Evolutionary conservation across 2,329 filamentous ascomycete genomes (phyloP).

Genomic region (Paecilomyces sp.): DNA sequence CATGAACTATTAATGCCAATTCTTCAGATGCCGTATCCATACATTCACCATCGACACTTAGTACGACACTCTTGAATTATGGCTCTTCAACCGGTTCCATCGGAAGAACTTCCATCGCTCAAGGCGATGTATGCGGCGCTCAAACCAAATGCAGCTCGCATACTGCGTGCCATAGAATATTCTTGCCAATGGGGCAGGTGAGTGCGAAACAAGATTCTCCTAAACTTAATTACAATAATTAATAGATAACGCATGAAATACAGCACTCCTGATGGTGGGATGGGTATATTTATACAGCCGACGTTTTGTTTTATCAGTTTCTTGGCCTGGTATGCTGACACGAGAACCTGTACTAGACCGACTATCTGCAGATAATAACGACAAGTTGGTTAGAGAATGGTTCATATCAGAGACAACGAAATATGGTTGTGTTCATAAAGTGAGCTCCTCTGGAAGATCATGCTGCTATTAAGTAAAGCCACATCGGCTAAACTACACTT

Average conservation of each 20-base stretch:
- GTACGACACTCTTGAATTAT: not conserved
- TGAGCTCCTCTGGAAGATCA: not conserved
- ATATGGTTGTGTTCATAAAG: constrained; percentile 46
- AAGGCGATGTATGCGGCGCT: constrained; percentile 2
- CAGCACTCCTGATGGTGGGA: constrained; percentile 37
- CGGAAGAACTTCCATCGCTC: not conserved
- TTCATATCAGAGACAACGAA: constrained; percentile 51
- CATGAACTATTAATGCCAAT: too few species aligned
- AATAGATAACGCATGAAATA: not conserved
- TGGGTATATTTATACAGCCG: constrained; percentile 34
- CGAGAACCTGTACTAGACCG: constrained; percentile 28
- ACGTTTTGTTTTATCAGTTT: not conserved
- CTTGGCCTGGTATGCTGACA: not conserved
- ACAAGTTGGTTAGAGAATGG: constrained; percentile 61
- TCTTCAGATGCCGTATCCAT: too few species aligned
- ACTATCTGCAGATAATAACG: constrained; percentile 57
- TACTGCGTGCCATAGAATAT: constrained; percentile 1
- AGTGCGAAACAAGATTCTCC: not conserved
- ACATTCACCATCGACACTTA: too few species aligned
- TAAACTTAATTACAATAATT: not conserved
- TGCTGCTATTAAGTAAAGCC: not conserved
- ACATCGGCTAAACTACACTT: not conserved
- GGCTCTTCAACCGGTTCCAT: not conserved
- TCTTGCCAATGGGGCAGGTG: constrained; percentile 2
- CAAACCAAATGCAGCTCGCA: not conserved